Percentiles rank a stretch among this genome's conserved stretches.
phyloP scores from a whole-genome alignment of 2,329 filamentous ascomycete species.

The Dactylellina cionopaga region DNA sequence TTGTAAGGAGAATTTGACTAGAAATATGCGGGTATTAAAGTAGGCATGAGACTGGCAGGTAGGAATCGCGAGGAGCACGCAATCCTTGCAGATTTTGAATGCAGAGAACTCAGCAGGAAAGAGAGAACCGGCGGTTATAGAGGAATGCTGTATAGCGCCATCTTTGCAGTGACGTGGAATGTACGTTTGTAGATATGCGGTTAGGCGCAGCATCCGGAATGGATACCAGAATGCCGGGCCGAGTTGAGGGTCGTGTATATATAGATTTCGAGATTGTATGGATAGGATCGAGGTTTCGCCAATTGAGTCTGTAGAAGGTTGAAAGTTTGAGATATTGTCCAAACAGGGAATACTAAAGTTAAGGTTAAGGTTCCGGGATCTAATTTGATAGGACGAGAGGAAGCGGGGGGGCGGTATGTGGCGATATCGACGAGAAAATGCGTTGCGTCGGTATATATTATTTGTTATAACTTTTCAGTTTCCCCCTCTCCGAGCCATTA shows the following conservation, averaged over 20 bases:
- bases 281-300: neutral
- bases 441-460: conserved; percentile 22
- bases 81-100: neutral
- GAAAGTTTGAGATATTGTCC: too few species aligned
- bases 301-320: conserved; percentile 1
- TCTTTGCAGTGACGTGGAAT: conserved; percentile 7
- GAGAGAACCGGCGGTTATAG: conserved; percentile 10
- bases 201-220: too few species aligned
- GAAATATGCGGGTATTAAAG: conserved; percentile 6
- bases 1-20: neutral
- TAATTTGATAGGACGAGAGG: conserved; percentile 2
- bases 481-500: conserved; percentile 43
- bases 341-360: too few species aligned
- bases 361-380: conserved; percentile 33
- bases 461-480: conserved; percentile 6
- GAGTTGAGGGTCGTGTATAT: neutral
- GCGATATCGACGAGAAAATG: conserved; percentile 13
- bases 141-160: conserved; percentile 6
- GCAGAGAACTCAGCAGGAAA: neutral
- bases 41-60: neutral
- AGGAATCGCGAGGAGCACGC: neutral
- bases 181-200: conserved; percentile 3
- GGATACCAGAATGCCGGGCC: too few species aligned
- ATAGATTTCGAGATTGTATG: neutral
- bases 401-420: neutral